Percentiles rank a stretch among this genome's conserved stretches.
Conservation (phyloP, 2,329 filamentous ascomycete genomes). For the Botryosphaeria dothidea region DNA sequence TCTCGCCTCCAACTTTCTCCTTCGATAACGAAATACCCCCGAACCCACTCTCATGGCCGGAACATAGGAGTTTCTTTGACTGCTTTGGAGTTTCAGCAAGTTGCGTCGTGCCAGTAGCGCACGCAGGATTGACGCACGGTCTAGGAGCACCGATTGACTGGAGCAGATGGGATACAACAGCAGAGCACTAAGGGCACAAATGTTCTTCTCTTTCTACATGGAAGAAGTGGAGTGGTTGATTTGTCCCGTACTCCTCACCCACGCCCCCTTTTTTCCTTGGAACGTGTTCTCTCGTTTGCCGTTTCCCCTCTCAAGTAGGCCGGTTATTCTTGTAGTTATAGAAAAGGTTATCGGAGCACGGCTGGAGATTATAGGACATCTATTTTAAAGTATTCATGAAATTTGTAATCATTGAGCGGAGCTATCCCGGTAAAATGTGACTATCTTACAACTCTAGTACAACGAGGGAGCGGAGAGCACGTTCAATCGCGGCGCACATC, state of each 20-base stretch:
- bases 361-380: neutral
- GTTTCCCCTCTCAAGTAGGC: neutral
- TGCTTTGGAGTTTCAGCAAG: slow-evolving; percentile 5
- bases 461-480: neutral
- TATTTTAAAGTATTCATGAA: neutral
- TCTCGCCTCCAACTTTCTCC: neutral
- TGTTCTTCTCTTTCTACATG: neutral
- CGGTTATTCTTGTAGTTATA: slow-evolving; percentile 4
- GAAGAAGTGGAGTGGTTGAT: neutral
- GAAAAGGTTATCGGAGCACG: neutral
- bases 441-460: too few relatives aligned
- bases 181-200: neutral
- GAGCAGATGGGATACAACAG: neutral
- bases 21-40: slow-evolving; percentile 14
- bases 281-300: neutral
- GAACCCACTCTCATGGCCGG: neutral
- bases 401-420: neutral
- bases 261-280: neutral
- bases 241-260: neutral
- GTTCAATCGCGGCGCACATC: too few relatives aligned
- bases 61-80: slow-evolving; percentile 8
- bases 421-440: too few relatives aligned
- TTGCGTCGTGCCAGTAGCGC: slow-evolving; percentile 9
- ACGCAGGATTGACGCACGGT: neutral
- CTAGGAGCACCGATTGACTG: neutral